Percentiles rank a stretch among this genome's conserved stretches.
Conservation (phyloP, 768 basidiomycete genomes). For the Hysterangium stoloniferum region DNA sequence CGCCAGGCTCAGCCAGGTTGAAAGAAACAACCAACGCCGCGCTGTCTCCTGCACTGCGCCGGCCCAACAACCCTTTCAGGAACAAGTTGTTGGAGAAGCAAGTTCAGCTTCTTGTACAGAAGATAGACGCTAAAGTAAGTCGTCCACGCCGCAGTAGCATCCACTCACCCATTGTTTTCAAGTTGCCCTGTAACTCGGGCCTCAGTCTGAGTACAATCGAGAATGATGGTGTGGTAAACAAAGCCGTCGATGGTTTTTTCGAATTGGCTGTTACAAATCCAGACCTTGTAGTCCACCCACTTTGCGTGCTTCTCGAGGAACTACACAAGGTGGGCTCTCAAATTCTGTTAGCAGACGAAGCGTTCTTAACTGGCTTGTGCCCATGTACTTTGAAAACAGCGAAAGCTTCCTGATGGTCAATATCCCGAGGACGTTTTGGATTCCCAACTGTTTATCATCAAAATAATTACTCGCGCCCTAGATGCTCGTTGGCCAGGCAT, state of each 20-base stretch:
- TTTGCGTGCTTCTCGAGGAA: conserved; percentile 1
- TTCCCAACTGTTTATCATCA: conserved; percentile 5
- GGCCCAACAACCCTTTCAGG: not conserved
- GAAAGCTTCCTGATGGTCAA: conserved; percentile 1
- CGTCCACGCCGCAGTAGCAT: not conserved
- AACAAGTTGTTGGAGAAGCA: not conserved
- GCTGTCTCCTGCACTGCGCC: too few relatives aligned
- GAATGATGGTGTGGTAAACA: not conserved
- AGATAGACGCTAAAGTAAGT: not conserved
- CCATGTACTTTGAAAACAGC: not conserved
- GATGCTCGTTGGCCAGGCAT: not conserved
- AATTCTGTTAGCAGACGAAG: not conserved
- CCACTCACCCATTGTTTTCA: not conserved
- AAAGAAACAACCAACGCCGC: too few relatives aligned
- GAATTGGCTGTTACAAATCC: not conserved
- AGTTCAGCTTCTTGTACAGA: not conserved
- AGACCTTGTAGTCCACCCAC: not conserved
- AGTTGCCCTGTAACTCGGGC: conserved; percentile 11
- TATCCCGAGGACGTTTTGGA: conserved; percentile 8
- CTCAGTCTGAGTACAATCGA: conserved; percentile 1
- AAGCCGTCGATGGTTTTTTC: conserved; percentile 1
- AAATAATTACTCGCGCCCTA: not conserved
- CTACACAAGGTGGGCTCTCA: conserved; percentile 7
- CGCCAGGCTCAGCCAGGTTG: too few relatives aligned
- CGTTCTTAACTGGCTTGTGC: too few relatives aligned